Base-by-base conservation (phyloP, 257 asterid species). In the Solanum bulbocastanum region DNA sequence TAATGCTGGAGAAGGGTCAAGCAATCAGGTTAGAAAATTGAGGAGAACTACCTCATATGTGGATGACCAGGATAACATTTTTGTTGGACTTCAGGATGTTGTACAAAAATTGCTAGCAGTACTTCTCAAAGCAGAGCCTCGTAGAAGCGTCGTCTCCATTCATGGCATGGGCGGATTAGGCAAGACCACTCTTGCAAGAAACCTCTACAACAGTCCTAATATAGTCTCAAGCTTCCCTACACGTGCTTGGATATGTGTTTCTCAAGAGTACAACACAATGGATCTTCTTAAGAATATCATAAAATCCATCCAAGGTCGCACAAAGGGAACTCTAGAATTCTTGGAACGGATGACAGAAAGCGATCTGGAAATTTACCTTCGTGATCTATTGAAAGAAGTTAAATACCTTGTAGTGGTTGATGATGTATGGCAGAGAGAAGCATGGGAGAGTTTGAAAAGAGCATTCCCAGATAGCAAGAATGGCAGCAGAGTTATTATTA, bases 91-190 rank as follows among this genome's bases (percentile, higher is more conserved):
- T 40, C 36, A 42, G 49, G 79, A 87, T 79, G 81, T 27, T n/a
- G 71, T 44, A 37, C 10, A 75, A 20, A 52, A 3, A 3, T 12
- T 87, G 85, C 46, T 75, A 30, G 27, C 66, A 6, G 66, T 68
- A 65, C 52, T 87, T 60, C 68, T 87, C 78, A 82, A 79, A 58
- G 33, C 8, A 3, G 89, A 82, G 86, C 62, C 83, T 25, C 60
- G 39, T 10, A 81, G 65, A 30, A 76, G 36, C 0, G 89, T 32
- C 23, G 6, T 87, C 56, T 87, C 89, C 30, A 82, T 87, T 62
- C 35, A 78, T 32, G 89, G 89, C 4, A 79, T 87, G 87, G 89
- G 89, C 2, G 89, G 89, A 5, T 81, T 79, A 27, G 89, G 86
- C 37, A 87, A 76, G 37, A 86, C 85, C 3, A 86, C 85, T 30